A percentile compares a stretch with the other conserved stretches of the same genome.
phyloP scores from a whole-genome alignment of 2,329 filamentous ascomycete genomes.

The Xylaria multiplex region DNA sequence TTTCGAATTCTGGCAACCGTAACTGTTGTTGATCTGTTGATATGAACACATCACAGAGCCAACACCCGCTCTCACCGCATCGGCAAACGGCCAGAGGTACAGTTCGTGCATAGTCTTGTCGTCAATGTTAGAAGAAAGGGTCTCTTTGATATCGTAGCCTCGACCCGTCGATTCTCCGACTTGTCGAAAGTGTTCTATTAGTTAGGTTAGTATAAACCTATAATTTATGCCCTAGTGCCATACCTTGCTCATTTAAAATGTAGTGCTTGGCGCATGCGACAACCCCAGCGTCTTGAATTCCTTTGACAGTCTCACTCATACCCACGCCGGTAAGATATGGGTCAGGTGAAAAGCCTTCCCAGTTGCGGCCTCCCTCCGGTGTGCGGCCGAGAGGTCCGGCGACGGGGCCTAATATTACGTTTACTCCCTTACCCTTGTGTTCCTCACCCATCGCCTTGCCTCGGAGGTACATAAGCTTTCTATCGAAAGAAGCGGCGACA shows the following conservation, averaged over 20 bases:
- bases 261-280: slow-evolving; percentile 82
- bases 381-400: slow-evolving; percentile 76
- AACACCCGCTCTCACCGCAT: slow-evolving; percentile 75
- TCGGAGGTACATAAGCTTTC: slow-evolving; percentile 74
- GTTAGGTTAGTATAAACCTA: slow-evolving; percentile 33
- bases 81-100: slow-evolving; percentile 82
- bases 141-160: slow-evolving; percentile 71
- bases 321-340: slow-evolving; percentile 77
- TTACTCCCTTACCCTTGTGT: slow-evolving; percentile 76
- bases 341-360: slow-evolving; percentile 78
- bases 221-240: not conserved
- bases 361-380: slow-evolving; percentile 75
- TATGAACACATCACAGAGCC: slow-evolving; percentile 74
- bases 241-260: slow-evolving; percentile 73
- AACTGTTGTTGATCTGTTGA: slow-evolving; percentile 83
- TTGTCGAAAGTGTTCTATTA: slow-evolving; percentile 75
- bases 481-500: slow-evolving; percentile 84
- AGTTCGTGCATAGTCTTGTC: slow-evolving; percentile 80
- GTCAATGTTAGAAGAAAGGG: slow-evolving; percentile 69
- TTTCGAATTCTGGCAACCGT: slow-evolving; percentile 81
- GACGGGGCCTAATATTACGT: slow-evolving; percentile 78
- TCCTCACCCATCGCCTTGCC: slow-evolving; percentile 78
- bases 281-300: slow-evolving; percentile 81
- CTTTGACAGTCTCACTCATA: slow-evolving; percentile 78
- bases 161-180: slow-evolving; percentile 63